phyloP scores from a whole-genome alignment of 176 grass and related monocot species.

The Metroxylon sagu region DNA sequence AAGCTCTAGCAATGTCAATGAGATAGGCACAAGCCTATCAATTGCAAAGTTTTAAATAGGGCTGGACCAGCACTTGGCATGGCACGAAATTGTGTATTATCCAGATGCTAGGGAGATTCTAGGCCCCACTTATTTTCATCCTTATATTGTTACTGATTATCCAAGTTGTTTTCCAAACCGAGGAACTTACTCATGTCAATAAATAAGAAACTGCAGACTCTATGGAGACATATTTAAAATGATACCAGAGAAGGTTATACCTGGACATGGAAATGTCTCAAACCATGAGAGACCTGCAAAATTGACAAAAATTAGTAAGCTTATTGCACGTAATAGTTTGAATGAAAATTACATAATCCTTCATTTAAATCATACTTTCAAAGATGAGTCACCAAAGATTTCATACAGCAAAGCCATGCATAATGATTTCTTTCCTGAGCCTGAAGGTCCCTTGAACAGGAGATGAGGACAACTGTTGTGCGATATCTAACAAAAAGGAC shows the following conservation, averaged over 20 bases:
- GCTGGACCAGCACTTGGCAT: no score
- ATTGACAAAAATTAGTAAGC: conserved; percentile 16
- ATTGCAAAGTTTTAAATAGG: no score
- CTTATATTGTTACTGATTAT: no score
- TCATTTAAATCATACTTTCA: conserved; percentile 40
- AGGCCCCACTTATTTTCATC: no score
- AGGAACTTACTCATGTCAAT: no score
- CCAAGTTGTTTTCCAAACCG: no score
- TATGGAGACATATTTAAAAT: no score
- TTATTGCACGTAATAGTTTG: conserved; percentile 4
- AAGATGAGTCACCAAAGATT: conserved; percentile 56
- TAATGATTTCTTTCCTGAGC: conserved; percentile 64
- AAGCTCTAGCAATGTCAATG: no score
- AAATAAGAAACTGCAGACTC: no score
- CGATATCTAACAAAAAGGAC: conserved; percentile 28
- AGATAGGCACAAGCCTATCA: no score
- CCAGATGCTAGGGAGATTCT: no score
- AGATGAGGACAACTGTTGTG: conserved; percentile 44
- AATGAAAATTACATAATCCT: conserved; percentile 7
- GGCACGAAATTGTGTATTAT: no score
- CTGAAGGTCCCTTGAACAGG: conserved; percentile 59
- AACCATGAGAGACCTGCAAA: conserved; percentile 59
- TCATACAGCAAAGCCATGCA: conserved; percentile 46
- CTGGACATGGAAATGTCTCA: conserved; percentile 52
- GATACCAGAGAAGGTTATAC: conserved; percentile 9